A percentile compares a stretch with the other conserved stretches of the same genome.
These are phyloP conservation scores for Urtica urens DNA, from an alignment of 306 rosid species.

Conservation along the genomic window DNA sequence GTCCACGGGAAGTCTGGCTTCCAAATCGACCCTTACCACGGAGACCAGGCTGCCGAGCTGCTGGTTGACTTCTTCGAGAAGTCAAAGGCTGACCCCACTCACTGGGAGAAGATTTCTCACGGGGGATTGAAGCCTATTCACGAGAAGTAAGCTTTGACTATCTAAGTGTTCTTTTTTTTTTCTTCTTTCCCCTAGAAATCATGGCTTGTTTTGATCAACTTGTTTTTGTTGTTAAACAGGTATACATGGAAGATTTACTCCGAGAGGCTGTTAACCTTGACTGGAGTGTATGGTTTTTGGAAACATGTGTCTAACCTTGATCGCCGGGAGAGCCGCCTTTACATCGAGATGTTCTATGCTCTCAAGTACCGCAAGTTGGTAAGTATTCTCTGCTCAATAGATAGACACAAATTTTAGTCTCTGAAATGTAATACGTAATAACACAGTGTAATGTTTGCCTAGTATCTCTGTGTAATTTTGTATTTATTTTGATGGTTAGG, in stretches of 20 bases:
- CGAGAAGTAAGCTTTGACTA: constrained; percentile 63
- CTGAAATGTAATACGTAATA: too few species aligned
- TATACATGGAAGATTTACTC: constrained; percentile 97
- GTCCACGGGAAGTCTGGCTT: constrained; percentile 81
- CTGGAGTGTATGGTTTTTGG: constrained; percentile 98
- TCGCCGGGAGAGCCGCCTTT: constrained; percentile 88
- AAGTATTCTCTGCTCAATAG: constrained; percentile 2
- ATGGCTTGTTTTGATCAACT: neutral
- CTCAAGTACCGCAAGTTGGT: constrained; percentile 95
- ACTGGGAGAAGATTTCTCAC: constrained; percentile 74
- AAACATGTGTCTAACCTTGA: constrained; percentile 96
- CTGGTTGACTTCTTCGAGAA: constrained; percentile 88
- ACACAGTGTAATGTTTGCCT: too few species aligned
- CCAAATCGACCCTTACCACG: constrained; percentile 94
- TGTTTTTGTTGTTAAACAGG: constrained; percentile 27
- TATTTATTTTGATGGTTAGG: constrained; percentile 27
- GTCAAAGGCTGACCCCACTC: constrained; percentile 48
- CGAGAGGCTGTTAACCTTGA: constrained; percentile 77
- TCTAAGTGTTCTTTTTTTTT: too few species aligned
- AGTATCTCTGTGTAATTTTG: neutral
- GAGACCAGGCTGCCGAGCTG: constrained; percentile 69
- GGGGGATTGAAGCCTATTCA: constrained; percentile 76
- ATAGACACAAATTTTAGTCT: too few species aligned
- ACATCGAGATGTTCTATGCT: constrained; percentile 94
- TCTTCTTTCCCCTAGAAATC: neutral